Base-by-base conservation (phyloP, 2,329 filamentous ascomycete species). In the Cercospora sp. region DNA sequence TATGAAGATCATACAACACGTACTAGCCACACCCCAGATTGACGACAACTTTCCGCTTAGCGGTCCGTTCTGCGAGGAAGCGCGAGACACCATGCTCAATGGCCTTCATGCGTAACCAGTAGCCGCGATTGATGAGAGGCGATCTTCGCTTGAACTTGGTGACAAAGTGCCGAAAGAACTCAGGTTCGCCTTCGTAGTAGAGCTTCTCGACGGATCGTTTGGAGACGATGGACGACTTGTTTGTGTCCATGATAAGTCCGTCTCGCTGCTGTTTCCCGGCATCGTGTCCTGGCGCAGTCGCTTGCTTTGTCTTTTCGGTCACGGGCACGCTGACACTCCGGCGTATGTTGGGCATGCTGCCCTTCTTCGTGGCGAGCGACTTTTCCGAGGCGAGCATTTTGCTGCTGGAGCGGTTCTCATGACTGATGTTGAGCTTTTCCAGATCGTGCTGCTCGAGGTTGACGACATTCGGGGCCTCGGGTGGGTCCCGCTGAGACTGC, bases 11-110 rank as follows among this genome's bases (percentile, higher is more conserved):
- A 55, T 40, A 33, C 13, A 6, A 28, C 18, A 87, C 81, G 51
- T 75, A 94, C 93, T 92, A 96, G 79, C 94, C 94, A 83, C 92
- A 96, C 26, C 94, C 93, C 40, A 97, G 81, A 76, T 97, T 97
- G 58, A 97, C 84, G 10, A 97, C 84, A 4, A 94, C 84, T 78
- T 93, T 96, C 45, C 80, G 80, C 70, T 86, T 89, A 33, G 83
- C 82, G 18, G 82, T 80, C 7, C 84, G 76, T 64, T 82, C 82
- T 68, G 84, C 80, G n/a, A 97, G 83, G 73, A 97, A 97, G n/a
- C 86, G 83, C 20, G 86, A 85, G 18, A 97, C 89, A 5, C 89
- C 85, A 69, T 89, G 84, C 76, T 96, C 92, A 67, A 97, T 89
- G 16, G 91, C 90, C 77, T 91, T 90, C 83, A 97, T 90, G 31